Conservation (phyloP, 805 yeast species). For the Yarrowia sp. region DNA sequence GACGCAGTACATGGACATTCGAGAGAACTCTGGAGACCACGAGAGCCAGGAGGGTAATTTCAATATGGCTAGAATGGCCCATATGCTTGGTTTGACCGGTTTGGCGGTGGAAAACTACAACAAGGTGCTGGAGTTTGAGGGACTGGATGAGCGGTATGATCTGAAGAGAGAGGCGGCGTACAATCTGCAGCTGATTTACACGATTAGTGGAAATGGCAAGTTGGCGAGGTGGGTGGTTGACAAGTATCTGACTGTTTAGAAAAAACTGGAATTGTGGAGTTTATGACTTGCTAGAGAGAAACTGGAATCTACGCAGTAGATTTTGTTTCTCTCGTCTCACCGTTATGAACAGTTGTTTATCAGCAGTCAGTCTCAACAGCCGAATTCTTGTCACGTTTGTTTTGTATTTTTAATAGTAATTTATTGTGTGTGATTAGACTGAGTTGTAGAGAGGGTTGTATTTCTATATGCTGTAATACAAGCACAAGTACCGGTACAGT, state of each 20-base stretch:
- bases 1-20: constrained; percentile 61
- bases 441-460: too few species aligned
- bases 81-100: constrained; percentile 71
- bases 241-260: constrained; percentile 53
- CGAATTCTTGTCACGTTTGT: too few species aligned
- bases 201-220: constrained; percentile 65
- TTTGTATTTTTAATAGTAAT: too few species aligned
- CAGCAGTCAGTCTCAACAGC: too few species aligned
- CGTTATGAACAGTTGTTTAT: too few species aligned
- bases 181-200: constrained; percentile 73
- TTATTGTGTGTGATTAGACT: too few species aligned
- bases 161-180: constrained; percentile 80
- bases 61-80: constrained; percentile 82
- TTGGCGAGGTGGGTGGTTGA: constrained; percentile 66
- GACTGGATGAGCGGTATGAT: constrained; percentile 52
- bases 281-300: too few species aligned
- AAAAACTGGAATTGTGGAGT: too few species aligned
- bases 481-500: too few species aligned
- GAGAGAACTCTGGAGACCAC: constrained; percentile 41
- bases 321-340: too few species aligned
- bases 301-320: too few species aligned
- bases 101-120: constrained; percentile 75
- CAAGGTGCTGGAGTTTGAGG: constrained; percentile 51
- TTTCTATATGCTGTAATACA: too few species aligned
- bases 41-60: constrained; percentile 76